Conservation (phyloP, 2,329 filamentous ascomycete species). For the Ophiostoma himal-ulmi region DNA sequence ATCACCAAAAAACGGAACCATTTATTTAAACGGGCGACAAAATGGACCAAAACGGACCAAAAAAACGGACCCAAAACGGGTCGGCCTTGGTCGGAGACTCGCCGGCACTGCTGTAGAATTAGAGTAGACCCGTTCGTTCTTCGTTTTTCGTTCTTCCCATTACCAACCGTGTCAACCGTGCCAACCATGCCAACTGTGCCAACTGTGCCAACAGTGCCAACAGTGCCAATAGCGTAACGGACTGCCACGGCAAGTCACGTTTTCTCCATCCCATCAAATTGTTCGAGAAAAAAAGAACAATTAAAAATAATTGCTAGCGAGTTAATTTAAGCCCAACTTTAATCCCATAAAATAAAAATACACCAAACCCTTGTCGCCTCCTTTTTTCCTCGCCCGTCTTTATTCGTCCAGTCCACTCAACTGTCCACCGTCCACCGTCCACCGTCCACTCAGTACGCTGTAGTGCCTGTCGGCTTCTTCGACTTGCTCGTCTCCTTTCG, state of each 20-base stretch:
- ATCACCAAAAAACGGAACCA: not conserved
- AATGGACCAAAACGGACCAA: not conserved
- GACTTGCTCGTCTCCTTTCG: constrained; percentile 9
- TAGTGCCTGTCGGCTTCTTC: constrained; percentile 17
- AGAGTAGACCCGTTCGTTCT: not conserved
- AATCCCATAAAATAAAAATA: constrained; percentile 13
- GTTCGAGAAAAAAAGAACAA: constrained; percentile 14
- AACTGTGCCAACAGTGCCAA: not conserved
- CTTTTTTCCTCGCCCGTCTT: constrained; percentile 10
- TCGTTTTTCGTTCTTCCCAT: not conserved
- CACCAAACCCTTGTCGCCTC: constrained; percentile 15
- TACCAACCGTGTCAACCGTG: not conserved
- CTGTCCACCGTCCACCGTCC: not conserved
- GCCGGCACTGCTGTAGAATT: not conserved
- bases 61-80: not conserved
- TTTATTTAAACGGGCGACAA: not conserved
- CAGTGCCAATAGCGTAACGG: constrained; percentile 8
- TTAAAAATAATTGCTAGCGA: constrained; percentile 5
- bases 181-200: not conserved
- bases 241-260: constrained; percentile 10
- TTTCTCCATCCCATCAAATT: constrained; percentile 7
- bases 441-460: constrained; percentile 8
- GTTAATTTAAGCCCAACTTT: not conserved
- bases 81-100: not conserved
- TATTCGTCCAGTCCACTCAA: not conserved